Base-by-base conservation (phyloP, 2,329 filamentous ascomycete genomes). In the Shiraia bambusicola region DNA sequence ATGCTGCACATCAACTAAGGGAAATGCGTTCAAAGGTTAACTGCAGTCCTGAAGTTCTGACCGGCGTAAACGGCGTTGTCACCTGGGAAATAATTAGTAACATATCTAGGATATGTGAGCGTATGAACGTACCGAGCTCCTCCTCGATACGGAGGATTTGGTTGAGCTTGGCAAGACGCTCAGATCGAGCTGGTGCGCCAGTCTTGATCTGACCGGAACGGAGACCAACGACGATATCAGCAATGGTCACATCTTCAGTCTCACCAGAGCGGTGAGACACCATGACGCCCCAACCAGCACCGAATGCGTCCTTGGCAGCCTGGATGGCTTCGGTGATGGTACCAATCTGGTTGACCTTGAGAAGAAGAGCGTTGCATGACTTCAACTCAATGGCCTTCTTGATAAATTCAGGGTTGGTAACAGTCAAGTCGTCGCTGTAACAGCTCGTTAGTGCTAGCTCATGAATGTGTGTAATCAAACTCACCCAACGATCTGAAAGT, bases 261-360 rank as follows among this genome's bases (percentile, higher is more conserved):
- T 98, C 93, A 73, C 93, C 93, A 52, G 93, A 98, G 65, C 93
- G 87, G 82, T 98, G 93, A 58, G 93, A 97, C 56, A 98, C 93
- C 93, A 98, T 97, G 79, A 98, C 91, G 72, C 92, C 92, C 93
- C 93, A 98, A 72, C 83, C 84, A 63, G 88, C 92, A 60, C 86
- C 61, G 72, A 93, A 97, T 37, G 92, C 94, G 78, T 97, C 93
- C 83, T 97, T 96, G 73, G 93, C 92, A 42, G 93, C 93, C 80
- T 97, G 91, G 77, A 97, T 96, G 47, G 93, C 95, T 82, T 98
- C 93, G 63, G 89, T 94, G 67, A 98, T 84, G 61, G 93, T 96
- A 77, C 93, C 93, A 66, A 98, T 98, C 82, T 98, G 93, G 87
- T 98, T 98, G 76, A 98, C 91, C 87, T 98, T 98, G 72, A 98